Percentiles rank a stretch among this genome's conserved stretches.
Evolutionary conservation across 2,329 filamentous ascomycete species (phyloP).

Genomic region (Claviceps cyperi): DNA sequence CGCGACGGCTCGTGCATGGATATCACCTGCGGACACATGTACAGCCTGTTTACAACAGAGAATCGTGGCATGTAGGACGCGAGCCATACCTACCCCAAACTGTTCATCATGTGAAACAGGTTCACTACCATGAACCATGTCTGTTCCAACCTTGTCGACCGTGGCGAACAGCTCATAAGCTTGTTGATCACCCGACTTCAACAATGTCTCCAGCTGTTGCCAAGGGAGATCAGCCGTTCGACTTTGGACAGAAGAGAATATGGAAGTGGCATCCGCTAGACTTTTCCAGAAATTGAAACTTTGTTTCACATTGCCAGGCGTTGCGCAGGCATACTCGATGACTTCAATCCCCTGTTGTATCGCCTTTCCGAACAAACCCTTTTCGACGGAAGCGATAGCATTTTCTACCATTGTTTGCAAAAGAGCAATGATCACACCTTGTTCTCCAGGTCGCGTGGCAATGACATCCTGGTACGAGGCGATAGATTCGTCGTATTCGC

Average conservation of each 20-base stretch:
- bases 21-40: conserved; percentile 53
- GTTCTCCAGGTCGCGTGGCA: conserved; percentile 52
- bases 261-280: conserved; percentile 71
- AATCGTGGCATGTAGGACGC: conserved; percentile 57
- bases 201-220: conserved; percentile 39
- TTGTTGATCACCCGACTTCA: conserved; percentile 37
- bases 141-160: conserved; percentile 47
- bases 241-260: conserved; percentile 68
- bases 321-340: conserved; percentile 49
- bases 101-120: conserved; percentile 32
- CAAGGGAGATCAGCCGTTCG: conserved; percentile 49
- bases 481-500: conserved; percentile 77
- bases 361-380: conserved; percentile 75
- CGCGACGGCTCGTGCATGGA: conserved; percentile 83
- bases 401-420: conserved; percentile 80
- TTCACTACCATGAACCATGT: conserved; percentile 29
- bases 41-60: conserved; percentile 81
- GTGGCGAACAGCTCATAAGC: conserved; percentile 50
- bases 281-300: conserved; percentile 95
- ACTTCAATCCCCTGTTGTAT: conserved; percentile 54
- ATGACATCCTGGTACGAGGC: conserved; percentile 62
- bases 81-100: conserved; percentile 35
- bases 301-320: conserved; percentile 45
- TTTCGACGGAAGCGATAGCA: conserved; percentile 61
- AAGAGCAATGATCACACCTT: conserved; percentile 75